Base-by-base conservation (phyloP, 2,329 filamentous ascomycete genomes). In the Colletotrichum tanaceti region DNA sequence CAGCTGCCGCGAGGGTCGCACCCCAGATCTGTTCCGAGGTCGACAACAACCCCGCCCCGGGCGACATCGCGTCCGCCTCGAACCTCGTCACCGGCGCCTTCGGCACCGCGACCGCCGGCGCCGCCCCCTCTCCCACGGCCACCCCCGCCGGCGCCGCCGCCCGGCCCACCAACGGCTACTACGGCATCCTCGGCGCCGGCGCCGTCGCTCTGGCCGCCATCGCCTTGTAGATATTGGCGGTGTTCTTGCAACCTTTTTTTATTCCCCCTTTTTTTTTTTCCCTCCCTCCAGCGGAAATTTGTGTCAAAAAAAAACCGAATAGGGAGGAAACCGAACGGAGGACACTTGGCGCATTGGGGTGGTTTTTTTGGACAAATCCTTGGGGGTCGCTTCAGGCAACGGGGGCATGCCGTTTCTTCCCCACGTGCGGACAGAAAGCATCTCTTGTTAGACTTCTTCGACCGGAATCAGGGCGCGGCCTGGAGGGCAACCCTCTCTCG, bases 21-120 rank as follows among this genome's bases (percentile, higher is more conserved):
- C 70, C 70, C 43, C 44, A 58, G 28, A 70, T 71, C n/a, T 71
- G 70, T 46, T 16, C 44, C 16, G 32, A 57, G 24, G 63, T 70
- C 52, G 11, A 55, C 20, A 65, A 54, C 63, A 68, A 65, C 53
- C 68, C 70, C 2, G 41, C 35, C 58, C 32, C 68, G 18, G 50
- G 50, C 46, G 70, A 66, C 43, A 28, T 71, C 44, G 70, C 67
- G 2, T 70, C 70, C 43, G 70, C 70, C 0, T 71, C 70, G n/a
- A 57, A 52, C 43, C 58, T 71, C 18, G 57, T 71, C 28, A 61
- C 53, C n/a, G 62, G 58, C 50, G 70, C 59, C 11, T 47, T 70
- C 16, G 58, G 58, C 35, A 70, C 63, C 20, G 68, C 63, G 5
- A 55, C 46, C 13, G 62, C 52, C 24, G 47, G 61, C 28, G 38